Base-by-base conservation (phyloP, 1,284 basidiomycete species). In the Sphaerobolus stellatus region DNA sequence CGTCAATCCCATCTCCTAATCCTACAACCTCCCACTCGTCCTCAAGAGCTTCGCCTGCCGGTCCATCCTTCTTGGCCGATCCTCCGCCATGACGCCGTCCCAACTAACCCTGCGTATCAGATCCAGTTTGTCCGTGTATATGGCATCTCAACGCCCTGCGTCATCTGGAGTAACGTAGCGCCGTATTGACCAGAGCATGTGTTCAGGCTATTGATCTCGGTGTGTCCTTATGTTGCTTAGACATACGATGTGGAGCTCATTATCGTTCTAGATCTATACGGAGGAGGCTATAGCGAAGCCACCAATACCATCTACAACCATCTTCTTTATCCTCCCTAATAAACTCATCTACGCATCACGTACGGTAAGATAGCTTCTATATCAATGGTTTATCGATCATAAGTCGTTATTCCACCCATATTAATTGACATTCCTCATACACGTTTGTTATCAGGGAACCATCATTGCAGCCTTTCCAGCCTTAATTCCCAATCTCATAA, bases 271-370 rank as follows among this genome's bases (percentile, higher is more conserved):
- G 88, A 91, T 70, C 73, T 91, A 14, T 90, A 89, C 57, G 89
- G 88, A 14, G 78, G 88, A 31, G 89, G 89, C 8, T 91, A 90
- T 67, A 87, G 86, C 1, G 88, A 89, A 59, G 87, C 87, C 1
- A 88, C 86, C 0, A 76, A 81, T 29, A 79, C 77, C 5, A 78
- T 76, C 2, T 89, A 91, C 65, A 78, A 86, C 59, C 71, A 77
- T 2, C 68, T 73, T 3, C 72, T 91, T 5, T 86, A 87, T 67
- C 82, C 82, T 0, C 84, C 82, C 0, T 88, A 91, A 62, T 83
- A 91, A n/a, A 88, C 88, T 0, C 75, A 90, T 2, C 77, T 91
- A 51, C 91, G 77, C 89, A 91, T 60, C 81, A 88, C 59, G 68
- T 91, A 44, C 76, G 75, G 49, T 91, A 88, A 88, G 74, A 78